A percentile compares a stretch with the other conserved stretches of the same genome.
These are phyloP conservation scores for Russula brevipes DNA, from an alignment of 768 basidiomycete species.

Conservation along the genomic window DNA sequence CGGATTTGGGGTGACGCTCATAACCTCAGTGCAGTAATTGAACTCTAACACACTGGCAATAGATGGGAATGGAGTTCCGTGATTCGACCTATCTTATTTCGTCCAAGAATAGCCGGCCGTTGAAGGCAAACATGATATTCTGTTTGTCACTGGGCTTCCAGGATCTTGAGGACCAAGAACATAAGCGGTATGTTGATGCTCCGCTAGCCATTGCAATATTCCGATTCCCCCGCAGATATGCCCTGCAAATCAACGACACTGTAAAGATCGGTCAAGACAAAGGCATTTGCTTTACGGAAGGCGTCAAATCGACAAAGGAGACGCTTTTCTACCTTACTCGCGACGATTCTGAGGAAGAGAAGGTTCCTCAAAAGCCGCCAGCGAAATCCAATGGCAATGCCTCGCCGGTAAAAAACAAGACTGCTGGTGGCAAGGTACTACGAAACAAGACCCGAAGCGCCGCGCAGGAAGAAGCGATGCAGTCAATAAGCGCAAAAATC, in stretches of 20 bases:
- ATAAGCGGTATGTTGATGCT: constrained; percentile 56
- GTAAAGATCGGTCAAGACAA: constrained; percentile 67
- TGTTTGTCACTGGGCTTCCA: constrained; percentile 82
- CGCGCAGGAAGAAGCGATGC: constrained; percentile 77
- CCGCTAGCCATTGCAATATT: neutral
- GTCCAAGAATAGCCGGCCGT: constrained; percentile 63
- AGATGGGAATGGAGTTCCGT: constrained; percentile 96
- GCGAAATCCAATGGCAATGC: constrained; percentile 60
- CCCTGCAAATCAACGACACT: constrained; percentile 84
- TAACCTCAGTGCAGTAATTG: neutral
- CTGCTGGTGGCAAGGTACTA: constrained; percentile 77
- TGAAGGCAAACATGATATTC: constrained; percentile 81
- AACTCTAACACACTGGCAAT: constrained; percentile 8
- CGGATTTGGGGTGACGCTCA: constrained; percentile 72
- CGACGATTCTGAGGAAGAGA: constrained; percentile 52
- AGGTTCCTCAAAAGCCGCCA: constrained; percentile 49
- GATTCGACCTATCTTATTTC: constrained; percentile 82
- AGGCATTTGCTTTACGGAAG: constrained; percentile 72
- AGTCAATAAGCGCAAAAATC: constrained; percentile 70
- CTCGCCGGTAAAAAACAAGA: constrained; percentile 63
- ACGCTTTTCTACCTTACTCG: constrained; percentile 79
- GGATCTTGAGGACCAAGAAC: constrained; percentile 69
- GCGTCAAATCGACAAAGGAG: constrained; percentile 78
- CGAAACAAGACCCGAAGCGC: constrained; percentile 88
- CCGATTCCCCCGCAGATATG: constrained; percentile 52